These are phyloP conservation scores for Forsythia viridissima DNA, from an alignment of 257 asterid species.

Conservation along the genomic window DNA sequence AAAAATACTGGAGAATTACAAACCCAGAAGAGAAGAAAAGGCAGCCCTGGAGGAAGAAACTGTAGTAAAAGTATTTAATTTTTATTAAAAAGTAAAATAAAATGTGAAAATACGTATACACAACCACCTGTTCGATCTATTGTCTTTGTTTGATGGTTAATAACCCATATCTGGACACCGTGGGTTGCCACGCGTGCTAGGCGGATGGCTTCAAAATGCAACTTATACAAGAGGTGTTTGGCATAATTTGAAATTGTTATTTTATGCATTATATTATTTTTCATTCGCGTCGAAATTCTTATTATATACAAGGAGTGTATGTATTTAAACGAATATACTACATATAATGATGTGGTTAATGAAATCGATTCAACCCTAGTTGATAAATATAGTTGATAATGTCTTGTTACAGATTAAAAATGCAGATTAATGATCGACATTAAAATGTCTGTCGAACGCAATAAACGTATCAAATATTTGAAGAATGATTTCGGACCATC, in stretches of 20 bases:
- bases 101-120: slow-evolving; percentile 15
- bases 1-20: slow-evolving; percentile 23
- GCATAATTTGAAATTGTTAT: background rate
- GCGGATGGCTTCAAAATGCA: background rate
- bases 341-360: too few species aligned
- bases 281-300: too few species aligned
- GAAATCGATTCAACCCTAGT: background rate
- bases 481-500: background rate
- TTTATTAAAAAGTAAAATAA: background rate
- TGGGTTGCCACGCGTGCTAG: background rate
- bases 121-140: slow-evolving; percentile 32
- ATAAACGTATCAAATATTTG: background rate
- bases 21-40: slow-evolving; percentile 14
- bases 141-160: background rate
- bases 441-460: background rate
- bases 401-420: background rate
- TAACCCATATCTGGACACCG: background rate
- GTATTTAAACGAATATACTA: background rate
- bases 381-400: background rate
- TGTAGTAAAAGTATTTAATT: slow-evolving; percentile 38
- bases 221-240: background rate
- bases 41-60: slow-evolving; percentile 34
- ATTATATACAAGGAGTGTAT: too few species aligned
- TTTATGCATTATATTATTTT: background rate
- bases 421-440: background rate